Base-by-base conservation (phyloP, 179 eudicot species). In the Vitellaria paradoxa region DNA sequence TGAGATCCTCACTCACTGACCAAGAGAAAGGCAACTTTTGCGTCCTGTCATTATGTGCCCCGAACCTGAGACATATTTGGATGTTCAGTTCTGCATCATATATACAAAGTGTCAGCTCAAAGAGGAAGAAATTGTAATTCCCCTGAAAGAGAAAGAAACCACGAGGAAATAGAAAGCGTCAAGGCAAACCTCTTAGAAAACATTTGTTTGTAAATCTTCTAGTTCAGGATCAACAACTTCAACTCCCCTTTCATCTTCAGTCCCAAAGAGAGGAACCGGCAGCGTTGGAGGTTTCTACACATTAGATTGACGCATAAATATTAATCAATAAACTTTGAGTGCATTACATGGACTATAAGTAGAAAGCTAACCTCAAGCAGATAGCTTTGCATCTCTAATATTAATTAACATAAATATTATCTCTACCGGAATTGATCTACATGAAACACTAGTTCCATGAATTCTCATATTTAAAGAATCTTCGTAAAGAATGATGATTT, bases 221-320 rank as follows among this genome's bases (percentile, higher is more conserved):
- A 96, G 86, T 11, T 80, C 94, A 17, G 96, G 96, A 80, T 96
- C 95, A 24, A 85, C 81, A 30, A 62, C 83, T 75, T 85, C 81
- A 30, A 62, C 83, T 75, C 85, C 91, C 65, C 86, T 85, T 55
- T 86, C 92, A 42, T 76, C 85, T 74, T 87, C 90, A 57, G 67
- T 60, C 60, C 62, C 84, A 72, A 86, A 84, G 47, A 89, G 77
- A n/a, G 95, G 85, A 70, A 82, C 85, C 53, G 88, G 97, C 11
- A 91, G 92, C 82, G 81, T 88, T 18, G 99, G 99, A 78, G 98
- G 92, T 9, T 78, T 85, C 99, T 96, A 91, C 20, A 79, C 57
- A 66, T 12, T 72, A 20, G 53, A 53, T 13, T 53, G 24, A 49
- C 49, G 49, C 26, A 76, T 8, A 75, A 9, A 26, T 40, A 7